Conservation (phyloP, 139 green algal genomes). For the Tetradesmus obliquus region DNA sequence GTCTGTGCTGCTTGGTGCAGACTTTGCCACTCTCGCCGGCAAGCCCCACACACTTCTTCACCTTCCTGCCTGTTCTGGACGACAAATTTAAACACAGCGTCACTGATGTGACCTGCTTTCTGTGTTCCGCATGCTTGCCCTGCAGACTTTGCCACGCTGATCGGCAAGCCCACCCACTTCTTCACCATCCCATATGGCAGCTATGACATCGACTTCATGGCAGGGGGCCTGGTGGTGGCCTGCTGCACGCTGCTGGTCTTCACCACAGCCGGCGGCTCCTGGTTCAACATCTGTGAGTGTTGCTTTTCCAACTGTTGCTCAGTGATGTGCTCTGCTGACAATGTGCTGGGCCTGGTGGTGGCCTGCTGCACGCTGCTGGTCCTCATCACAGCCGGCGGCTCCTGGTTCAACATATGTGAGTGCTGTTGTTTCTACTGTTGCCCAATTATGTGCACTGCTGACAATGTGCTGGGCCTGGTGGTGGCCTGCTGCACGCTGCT, state of each 20-base stretch:
- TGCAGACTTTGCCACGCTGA: conserved; percentile 54
- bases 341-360: background rate
- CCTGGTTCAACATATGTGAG: conserved; percentile 25
- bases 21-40: too few species aligned
- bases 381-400: conserved; percentile 3
- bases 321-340: background rate
- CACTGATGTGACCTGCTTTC: too few species aligned
- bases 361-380: conserved; percentile 35
- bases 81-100: too few species aligned
- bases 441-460: background rate
- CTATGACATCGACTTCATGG: conserved; percentile 71
- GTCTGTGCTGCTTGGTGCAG: background rate
- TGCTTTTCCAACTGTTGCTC: background rate
- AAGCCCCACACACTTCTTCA: too few species aligned
- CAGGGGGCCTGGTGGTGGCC: conserved; percentile 48
- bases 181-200: conserved; percentile 52
- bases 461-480: background rate
- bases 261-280: background rate
- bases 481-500: conserved; percentile 38
- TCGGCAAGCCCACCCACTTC: conserved; percentile 46
- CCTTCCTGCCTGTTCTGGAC: too few species aligned
- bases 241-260: conserved; percentile 34
- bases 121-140: background rate
- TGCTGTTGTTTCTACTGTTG: background rate
- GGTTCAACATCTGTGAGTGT: conserved; percentile 30